A percentile compares a stretch with the other conserved stretches of the same genome.
Conservation (phyloP, 257 asterid genomes). For the Solanum piurae region DNA sequence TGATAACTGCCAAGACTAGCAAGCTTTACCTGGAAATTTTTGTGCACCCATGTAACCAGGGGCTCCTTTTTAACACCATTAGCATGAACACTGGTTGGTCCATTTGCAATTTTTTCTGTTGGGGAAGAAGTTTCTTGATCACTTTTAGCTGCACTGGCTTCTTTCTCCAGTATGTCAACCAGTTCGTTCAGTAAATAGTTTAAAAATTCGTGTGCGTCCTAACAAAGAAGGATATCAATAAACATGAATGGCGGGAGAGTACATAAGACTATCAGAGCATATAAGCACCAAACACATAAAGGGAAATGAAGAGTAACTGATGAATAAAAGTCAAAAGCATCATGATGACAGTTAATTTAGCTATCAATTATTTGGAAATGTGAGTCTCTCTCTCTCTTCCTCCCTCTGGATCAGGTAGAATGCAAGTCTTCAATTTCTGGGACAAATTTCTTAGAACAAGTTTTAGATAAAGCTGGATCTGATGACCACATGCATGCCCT, state of each 20-base stretch:
- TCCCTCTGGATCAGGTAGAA: not conserved
- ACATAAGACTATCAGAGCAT: not conserved
- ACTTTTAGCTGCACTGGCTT: constrained; percentile 45
- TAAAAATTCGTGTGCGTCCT: constrained; percentile 93
- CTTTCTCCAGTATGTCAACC: constrained; percentile 88
- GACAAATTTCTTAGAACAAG: not conserved
- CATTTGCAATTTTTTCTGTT: constrained; percentile 50
- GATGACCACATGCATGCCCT: not conserved
- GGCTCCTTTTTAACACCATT: constrained; percentile 58
- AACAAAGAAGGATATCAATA: not conserved
- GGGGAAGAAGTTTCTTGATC: constrained; percentile 43
- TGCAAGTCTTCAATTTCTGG: not conserved
- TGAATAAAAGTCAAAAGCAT: not conserved
- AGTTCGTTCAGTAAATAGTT: constrained; percentile 79
- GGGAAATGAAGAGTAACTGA: not conserved
- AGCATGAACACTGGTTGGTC: constrained; percentile 32
- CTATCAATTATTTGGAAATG: not conserved
- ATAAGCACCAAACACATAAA: not conserved
- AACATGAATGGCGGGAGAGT: not conserved
- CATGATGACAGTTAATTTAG: not conserved
- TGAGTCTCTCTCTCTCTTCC: not conserved
- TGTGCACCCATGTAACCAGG: constrained; percentile 83
- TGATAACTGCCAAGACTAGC: constrained; percentile 3
- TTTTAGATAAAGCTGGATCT: not conserved
- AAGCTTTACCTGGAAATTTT: constrained; percentile 61